Base-by-base conservation (phyloP, 192 early-diverging fungal species). In the Linnemannia schmuckeri region DNA sequence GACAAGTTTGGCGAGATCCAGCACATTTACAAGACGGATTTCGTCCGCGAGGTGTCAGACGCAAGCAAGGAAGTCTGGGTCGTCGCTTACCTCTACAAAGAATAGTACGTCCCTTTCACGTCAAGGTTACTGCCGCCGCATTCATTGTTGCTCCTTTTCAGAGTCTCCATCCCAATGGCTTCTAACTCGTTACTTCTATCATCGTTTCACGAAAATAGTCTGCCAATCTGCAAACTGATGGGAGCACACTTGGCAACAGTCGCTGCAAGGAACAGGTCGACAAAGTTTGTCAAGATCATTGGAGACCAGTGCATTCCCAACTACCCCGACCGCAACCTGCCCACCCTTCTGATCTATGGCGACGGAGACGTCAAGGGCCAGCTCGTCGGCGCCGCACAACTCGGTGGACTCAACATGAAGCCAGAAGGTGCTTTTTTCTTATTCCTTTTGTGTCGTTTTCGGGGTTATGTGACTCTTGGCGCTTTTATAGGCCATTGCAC, bases 1-100 rank as follows among this genome's bases (percentile, higher is more conserved):
- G 96, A 96, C 86, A 96, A 95, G 76, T 99, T 93, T 88, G 98
- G 98, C 49, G 91, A 94, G 46, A 93, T 99, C 9, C 81, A 84
- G 9, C 94, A 97, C 52, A 98, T 99, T 35, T 96, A 96, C 3
- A 97, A 99, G 91, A 96, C 98, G 0, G 97, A 99, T 74, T 99
- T 97, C 88, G 89, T 94, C 54, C 84, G 82, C 47, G 95, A 98
- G 88, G 97, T 99, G 3, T 97, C 97, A 6, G 96, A 97, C 37
- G 97, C 97, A 17, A 96, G 95, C 90, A 94, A 94, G 76, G 90
- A 94, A n/a, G 88, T 88, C 41, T 87, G 89, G 83, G 91, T 93
- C 0, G 88, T 93, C 44, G 91, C 95, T 15, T 92, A 94, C 70
- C 91, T 97, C 40, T 97, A 89, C 76, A 88, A 93, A 72, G 91